Evolutionary conservation across 148 eudicot species (phyloP), one percentile per base, ranked within the genome.

Genomic region (Amaranthus cruentus): DNA sequence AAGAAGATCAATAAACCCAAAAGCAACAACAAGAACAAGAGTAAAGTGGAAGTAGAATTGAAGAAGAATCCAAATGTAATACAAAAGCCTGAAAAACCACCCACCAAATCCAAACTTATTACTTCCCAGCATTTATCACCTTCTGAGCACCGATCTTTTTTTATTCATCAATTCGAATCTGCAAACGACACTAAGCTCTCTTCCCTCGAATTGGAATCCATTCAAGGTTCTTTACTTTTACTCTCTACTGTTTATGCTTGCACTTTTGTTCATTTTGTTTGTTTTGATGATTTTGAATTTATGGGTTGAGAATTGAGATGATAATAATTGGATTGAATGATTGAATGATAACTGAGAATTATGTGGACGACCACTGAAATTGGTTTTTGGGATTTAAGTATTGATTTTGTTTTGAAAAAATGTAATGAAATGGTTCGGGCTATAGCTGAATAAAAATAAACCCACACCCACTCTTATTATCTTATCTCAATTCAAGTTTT

Each of bases 171-270:
- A 63, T 88, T 84, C 76, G 87, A 90, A 73, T 83, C 88, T n/a
- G 84, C 92, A 6, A 87, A 85, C 77, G 81, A 73, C 56, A 62
- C 82, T 63, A 88, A 78, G 59, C 85, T 93, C 8, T 93, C 98
- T n/a, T 84, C 91, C 55, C 84, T 90, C 28, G 98, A 93, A 80
- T 84, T 89, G 47, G 96, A 89, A 5, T 71, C 94, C 43, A 74
- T 93, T 42, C 78, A 83, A 75, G 96, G 96, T 91, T 43, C 61
- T 71, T 70, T 21, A 28, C 38, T 28, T 28, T 1, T 0, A 28
- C 18, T 18, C 18, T 18, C 18, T 18, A 18, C 18, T 18, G 47
- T 64, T 54, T 18, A 42, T 50, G 6, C 0, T 6, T 42, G 4
- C 2, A 55, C 7, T 0, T 13, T 43, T 68, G 0, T 7, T 55